A percentile compares a stretch with the other conserved stretches of the same genome.
These are phyloP conservation scores for Lepidium didymum DNA, from an alignment of 345 rosid genomes.

Conservation along the genomic window DNA sequence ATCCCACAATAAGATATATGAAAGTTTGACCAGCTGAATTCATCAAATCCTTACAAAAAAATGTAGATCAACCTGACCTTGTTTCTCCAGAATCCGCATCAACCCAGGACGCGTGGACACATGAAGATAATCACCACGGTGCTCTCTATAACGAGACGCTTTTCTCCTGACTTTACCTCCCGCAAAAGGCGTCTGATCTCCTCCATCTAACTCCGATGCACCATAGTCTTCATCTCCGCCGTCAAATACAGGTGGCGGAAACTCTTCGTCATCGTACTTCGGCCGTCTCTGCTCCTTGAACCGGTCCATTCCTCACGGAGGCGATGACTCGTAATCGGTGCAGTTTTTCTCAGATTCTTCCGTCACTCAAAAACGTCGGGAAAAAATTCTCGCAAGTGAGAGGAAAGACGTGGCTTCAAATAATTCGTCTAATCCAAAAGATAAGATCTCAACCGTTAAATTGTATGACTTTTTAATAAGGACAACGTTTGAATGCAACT, in stretches of 20 bases:
- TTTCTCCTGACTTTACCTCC: slow-evolving; percentile 74
- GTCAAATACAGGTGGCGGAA: slow-evolving; percentile 32
- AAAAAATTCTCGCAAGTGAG: neutral
- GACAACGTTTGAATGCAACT: neutral
- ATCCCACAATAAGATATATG: neutral
- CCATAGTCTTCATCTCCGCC: slow-evolving; percentile 18
- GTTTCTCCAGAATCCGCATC: slow-evolving; percentile 72
- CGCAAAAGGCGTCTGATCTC: slow-evolving; percentile 54
- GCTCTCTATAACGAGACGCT: slow-evolving; percentile 75
- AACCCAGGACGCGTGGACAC: slow-evolving; percentile 58
- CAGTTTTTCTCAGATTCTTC: neutral
- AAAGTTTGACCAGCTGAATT: neutral
- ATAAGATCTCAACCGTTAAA: slow-evolving; percentile 9
- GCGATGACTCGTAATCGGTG: slow-evolving; percentile 20
- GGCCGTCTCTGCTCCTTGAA: slow-evolving; percentile 35
- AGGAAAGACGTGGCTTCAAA: slow-evolving; percentile 12
- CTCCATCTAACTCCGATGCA: slow-evolving; percentile 22
- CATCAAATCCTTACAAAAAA: neutral
- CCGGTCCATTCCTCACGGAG: slow-evolving; percentile 36
- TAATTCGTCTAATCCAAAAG: neutral
- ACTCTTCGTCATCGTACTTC: slow-evolving; percentile 41
- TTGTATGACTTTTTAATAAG: neutral
- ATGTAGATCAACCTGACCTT: slow-evolving; percentile 38
- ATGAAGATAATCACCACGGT: slow-evolving; percentile 80
- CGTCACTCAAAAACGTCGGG: neutral